Base-by-base conservation (phyloP, 768 basidiomycete genomes). In the Leccinum barrowsii region DNA sequence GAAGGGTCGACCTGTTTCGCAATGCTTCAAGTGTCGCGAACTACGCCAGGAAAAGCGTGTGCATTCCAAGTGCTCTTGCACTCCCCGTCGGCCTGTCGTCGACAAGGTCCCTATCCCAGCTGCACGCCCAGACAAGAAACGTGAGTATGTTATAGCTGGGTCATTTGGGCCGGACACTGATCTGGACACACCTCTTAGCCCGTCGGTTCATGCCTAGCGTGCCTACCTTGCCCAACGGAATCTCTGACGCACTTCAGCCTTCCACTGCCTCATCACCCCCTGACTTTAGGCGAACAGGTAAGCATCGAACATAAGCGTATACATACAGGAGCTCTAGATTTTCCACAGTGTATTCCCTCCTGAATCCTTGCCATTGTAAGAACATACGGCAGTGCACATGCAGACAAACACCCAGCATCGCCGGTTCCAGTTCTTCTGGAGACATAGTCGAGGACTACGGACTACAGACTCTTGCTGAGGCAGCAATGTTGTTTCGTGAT, bases 1-100 rank as follows among this genome's bases (percentile, higher is more conserved):
- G 78, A 94, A 96, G 70, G 94, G 94, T 2, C 82, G 94, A 7
- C 94, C 94, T 0, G 83, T 93, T 15, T 92, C 94, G 7, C 94
- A 96, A 70, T 97, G 94, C 74, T 80, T 83, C 55, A 85, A 85
- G 64, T 96, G 94, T 69, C 85, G 92, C 35, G 84, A 91, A 65
- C 79, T 90, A 34, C 83, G 94, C 17, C 87, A 91, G 72, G 87
- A 86, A 46, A 88, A 85, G 72, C 85, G 82, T 60, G 79, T 92
- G 32, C 92, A 94, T 68, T 88, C 89, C 32, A 92, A 90, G 67
- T 93, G 91, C 70, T 85, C 81, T 54, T 93, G 92, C 62, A 77
- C 80, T 56, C 76, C 78, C 7, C 75, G 71, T 70, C 57, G 74
- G n/a, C 58, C 65, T 30, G 34, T 49, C 2, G 50, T 67, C 46